Evolutionary conservation across 768 basidiomycete genomes (phyloP).

Genomic region (Amanita exitialis): DNA sequence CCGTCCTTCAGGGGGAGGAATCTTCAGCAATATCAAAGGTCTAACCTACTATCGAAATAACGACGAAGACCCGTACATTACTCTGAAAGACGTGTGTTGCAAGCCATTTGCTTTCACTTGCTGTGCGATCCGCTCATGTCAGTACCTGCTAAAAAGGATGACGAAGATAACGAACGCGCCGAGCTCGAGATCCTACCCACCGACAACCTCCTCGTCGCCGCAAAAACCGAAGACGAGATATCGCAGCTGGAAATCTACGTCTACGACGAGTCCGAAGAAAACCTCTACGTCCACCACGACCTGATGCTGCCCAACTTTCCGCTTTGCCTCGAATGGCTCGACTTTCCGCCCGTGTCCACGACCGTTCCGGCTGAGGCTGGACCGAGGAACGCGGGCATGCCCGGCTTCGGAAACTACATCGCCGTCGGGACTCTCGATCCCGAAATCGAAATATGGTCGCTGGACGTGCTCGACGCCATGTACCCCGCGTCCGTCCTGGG

Average conservation of each 20-base stretch:
- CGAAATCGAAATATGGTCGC: conserved; percentile 97
- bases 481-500: conserved; percentile 91
- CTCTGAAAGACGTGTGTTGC: conserved; percentile 73
- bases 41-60: conserved; percentile 87
- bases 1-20: conserved; percentile 29
- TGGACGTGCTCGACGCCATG: conserved; percentile 88
- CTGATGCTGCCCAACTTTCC: conserved; percentile 96
- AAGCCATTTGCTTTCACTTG: conserved; percentile 5
- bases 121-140: neutral
- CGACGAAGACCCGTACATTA: conserved; percentile 94
- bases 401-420: conserved; percentile 76
- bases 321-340: conserved; percentile 97
- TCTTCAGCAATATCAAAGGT: conserved; percentile 94
- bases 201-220: conserved; percentile 86
- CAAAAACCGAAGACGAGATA: conserved; percentile 95
- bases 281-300: conserved; percentile 95
- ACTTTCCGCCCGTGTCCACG: conserved; percentile 70
- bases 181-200: conserved; percentile 84
- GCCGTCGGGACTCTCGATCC: conserved; percentile 97
- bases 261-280: conserved; percentile 87
- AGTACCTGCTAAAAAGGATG: conserved; percentile 33
- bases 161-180: conserved; percentile 74
- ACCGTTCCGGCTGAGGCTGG: conserved; percentile 5
- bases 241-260: conserved; percentile 94
- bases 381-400: neutral